Evolutionary conservation across 1,284 basidiomycete genomes (phyloP), one percentile per base, ranked within the genome.

Genomic region (Ceratobasidium sp.): DNA sequence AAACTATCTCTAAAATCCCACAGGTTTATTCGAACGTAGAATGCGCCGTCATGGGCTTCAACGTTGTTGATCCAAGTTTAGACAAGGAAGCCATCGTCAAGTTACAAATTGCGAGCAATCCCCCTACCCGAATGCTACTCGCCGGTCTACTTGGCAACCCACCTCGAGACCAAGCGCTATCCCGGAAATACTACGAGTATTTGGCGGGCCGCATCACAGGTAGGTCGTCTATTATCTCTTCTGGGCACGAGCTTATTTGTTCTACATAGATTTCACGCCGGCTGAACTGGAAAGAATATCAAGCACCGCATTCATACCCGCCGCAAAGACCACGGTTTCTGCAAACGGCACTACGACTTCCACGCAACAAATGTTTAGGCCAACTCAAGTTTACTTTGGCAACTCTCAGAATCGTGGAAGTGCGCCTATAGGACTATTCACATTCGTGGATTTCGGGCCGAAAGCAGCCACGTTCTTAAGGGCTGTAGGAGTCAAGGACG

Each of bases 401-500:
- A 88, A 87, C 9, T 85, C 59, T 17, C 25, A 32, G 2, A 74
- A 46, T 32, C 71, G 71, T 15, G 71, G 32, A 25, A 74, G 49
- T 71, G 89, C 93, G 64, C 91, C 92, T 80, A 92, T 92, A 0
- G 91, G 91, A 81, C 82, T 95, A 7, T 98, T 98, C 82, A 89
- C 90, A 13, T 97, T 96, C 80, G 90, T 99, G 64, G 92, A 98
- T 83, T 98, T 97, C 83, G 97, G 97, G 0, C 82, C 88, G 0
- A 87, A 87, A 4, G 97, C 94, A 1, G 97, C 96, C 79, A 86
- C 89, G 2, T 98, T 99, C 84, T 86, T 99, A 65, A 90, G 89
- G 77, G 91, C 93, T 11, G 95, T 95, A 80, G 97, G 97, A 25
- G 95, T 97, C 22, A 92, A 92, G 81, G 90, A 90, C 69, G 94